phyloP scores from a whole-genome alignment of 441 rosid species.

The Kokia cookei region DNA sequence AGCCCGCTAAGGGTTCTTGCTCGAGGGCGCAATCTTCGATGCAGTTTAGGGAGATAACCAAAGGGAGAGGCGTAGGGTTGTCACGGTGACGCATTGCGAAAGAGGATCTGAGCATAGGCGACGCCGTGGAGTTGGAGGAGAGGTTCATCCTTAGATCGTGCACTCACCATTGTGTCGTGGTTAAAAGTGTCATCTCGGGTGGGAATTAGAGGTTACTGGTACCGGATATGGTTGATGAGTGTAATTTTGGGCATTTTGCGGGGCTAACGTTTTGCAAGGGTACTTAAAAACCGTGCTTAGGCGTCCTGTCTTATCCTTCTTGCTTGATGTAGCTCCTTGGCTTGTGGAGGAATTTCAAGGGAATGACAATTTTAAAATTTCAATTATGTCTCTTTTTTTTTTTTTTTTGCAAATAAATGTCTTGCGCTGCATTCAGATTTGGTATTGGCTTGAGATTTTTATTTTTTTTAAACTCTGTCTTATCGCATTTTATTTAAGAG shows the following conservation, averaged over 20 bases:
- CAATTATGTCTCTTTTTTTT: neutral
- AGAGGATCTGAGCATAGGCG: slow-evolving; percentile 34
- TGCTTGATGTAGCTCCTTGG: neutral
- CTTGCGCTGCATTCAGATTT: neutral
- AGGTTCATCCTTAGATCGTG: slow-evolving; percentile 16
- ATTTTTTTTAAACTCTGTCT: neutral
- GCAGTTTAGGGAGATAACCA: slow-evolving; percentile 83
- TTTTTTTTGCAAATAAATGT: neutral
- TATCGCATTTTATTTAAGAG: neutral
- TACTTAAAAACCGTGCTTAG: no score
- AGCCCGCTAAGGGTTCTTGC: slow-evolving; percentile 71
- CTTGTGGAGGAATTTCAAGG: slow-evolving; percentile 2
- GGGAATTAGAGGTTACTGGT: slow-evolving; percentile 21
- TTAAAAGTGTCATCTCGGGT: neutral
- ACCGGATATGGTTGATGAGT: slow-evolving; percentile 39
- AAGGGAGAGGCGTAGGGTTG: slow-evolving; percentile 38
- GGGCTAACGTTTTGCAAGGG: no score
- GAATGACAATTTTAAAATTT: neutral
- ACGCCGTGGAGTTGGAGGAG: neutral
- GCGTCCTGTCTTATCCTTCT: neutral
- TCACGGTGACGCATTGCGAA: slow-evolving; percentile 56
- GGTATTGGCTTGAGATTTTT: neutral
- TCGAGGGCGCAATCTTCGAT: slow-evolving; percentile 78
- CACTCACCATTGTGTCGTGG: neutral
- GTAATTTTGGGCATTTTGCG: slow-evolving; percentile 21